These are phyloP conservation scores for Actinidia polygama DNA, from an alignment of 179 eudicot genomes.

Conservation along the genomic window DNA sequence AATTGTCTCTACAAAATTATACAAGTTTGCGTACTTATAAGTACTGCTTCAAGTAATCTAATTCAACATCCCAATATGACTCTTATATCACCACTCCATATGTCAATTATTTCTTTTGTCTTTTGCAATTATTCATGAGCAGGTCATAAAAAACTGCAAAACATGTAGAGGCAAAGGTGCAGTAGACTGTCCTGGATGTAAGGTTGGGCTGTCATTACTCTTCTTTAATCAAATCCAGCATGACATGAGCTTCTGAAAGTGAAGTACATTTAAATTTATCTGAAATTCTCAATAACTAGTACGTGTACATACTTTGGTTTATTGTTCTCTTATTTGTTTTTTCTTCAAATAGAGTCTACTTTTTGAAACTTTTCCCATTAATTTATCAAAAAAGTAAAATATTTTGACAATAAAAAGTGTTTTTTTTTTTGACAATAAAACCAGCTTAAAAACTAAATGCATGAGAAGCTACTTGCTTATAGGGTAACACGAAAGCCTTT, in stretches of 20 bases:
- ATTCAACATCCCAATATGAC: neutral
- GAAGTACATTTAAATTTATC: neutral
- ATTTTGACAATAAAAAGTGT: too few relatives aligned
- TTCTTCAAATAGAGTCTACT: too few relatives aligned
- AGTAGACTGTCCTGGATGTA: constrained; percentile 87
- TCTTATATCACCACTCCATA: neutral
- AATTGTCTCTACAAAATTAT: too few relatives aligned
- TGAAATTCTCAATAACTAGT: neutral
- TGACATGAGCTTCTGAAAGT: neutral
- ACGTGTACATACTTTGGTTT: neutral
- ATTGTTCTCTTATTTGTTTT: too few relatives aligned
- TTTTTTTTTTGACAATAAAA: too few relatives aligned
- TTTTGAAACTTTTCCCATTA: too few relatives aligned
- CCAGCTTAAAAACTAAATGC: neutral
- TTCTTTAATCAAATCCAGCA: neutral
- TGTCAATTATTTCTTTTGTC: too few relatives aligned
- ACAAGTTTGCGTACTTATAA: constrained; percentile 17
- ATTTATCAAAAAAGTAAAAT: too few relatives aligned
- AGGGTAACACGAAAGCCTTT: neutral
- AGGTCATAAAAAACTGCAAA: constrained; percentile 62
- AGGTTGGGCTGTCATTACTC: constrained; percentile 49
- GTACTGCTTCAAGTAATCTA: neutral
- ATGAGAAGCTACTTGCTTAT: too few relatives aligned
- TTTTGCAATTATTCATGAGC: neutral
- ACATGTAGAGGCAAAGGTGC: constrained; percentile 77